Evolutionary conservation across 1,284 basidiomycete species (phyloP).

Genomic region (Ustilago lituana): DNA sequence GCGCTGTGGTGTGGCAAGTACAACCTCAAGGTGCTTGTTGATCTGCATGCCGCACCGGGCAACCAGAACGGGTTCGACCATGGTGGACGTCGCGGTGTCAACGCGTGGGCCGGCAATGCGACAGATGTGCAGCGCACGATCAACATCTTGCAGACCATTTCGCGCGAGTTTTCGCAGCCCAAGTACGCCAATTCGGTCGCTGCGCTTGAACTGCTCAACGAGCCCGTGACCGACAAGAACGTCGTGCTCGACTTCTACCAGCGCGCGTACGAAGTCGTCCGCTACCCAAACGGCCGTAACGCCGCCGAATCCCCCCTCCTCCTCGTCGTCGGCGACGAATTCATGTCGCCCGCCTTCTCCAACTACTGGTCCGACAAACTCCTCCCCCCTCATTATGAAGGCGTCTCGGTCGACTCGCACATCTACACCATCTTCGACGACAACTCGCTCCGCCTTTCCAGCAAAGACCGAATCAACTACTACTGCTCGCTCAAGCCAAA

Average conservation of each 20-base stretch:
- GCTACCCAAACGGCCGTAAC: conserved; percentile 40
- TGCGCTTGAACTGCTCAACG: conserved; percentile 60
- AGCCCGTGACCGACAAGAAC: conserved; percentile 50
- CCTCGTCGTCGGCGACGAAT: conserved; percentile 81
- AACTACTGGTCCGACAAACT: conserved; percentile 78
- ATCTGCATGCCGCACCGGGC: conserved; percentile 72
- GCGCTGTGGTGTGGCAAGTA: conserved; percentile 80
- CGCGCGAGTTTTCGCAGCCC: conserved; percentile 44
- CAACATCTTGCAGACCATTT: conserved; percentile 73
- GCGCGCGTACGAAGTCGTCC: conserved; percentile 56
- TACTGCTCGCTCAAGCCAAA: conserved; percentile 56
- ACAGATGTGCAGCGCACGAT: conserved; percentile 78
- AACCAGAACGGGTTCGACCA: conserved; percentile 68
- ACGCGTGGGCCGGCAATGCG: conserved; percentile 77
- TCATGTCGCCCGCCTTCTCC: conserved; percentile 74
- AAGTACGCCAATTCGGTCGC: conserved; percentile 56
- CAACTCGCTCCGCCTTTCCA: conserved; percentile 27
- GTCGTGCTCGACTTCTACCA: conserved; percentile 52
- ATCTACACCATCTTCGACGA: conserved; percentile 63
- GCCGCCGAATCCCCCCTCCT: conserved; percentile 34
- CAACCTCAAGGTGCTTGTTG: conserved; percentile 82
- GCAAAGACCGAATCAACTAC: conserved; percentile 52
- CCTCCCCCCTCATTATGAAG: conserved; percentile 71
- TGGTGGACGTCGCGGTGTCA: conserved; percentile 77
- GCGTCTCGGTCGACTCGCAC: conserved; percentile 78